A percentile compares a stretch with the other conserved stretches of the same genome.
These are phyloP conservation scores for Gryganskiella cystojenkinii DNA, from an alignment of 192 early-diverging fungal genomes.

Conservation along the genomic window DNA sequence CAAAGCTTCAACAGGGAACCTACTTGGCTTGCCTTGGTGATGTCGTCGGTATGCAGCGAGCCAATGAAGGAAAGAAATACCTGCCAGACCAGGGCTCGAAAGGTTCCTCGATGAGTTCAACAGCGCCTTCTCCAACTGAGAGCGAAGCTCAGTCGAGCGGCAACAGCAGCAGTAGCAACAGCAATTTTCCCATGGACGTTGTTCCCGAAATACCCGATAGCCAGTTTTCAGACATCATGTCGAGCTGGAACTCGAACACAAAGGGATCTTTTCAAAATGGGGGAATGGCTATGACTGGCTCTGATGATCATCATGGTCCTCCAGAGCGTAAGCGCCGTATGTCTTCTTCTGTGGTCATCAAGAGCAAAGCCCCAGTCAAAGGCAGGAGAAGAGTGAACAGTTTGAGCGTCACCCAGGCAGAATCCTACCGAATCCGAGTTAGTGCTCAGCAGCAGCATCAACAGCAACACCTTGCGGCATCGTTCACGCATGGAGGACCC, in stretches of 20 bases:
- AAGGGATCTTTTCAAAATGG: constrained; percentile 28
- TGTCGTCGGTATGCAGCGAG: constrained; percentile 78
- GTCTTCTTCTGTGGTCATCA: constrained; percentile 54
- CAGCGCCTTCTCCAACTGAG: constrained; percentile 7
- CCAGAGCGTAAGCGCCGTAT: constrained; percentile 53
- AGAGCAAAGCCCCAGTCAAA: constrained; percentile 33
- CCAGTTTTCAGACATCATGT: neutral
- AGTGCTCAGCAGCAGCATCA: constrained; percentile 25
- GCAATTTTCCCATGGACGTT: constrained; percentile 39
- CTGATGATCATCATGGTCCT: neutral
- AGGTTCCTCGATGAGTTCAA: neutral
- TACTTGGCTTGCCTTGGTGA: constrained; percentile 83
- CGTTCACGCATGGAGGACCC: neutral
- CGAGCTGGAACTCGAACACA: too few relatives aligned
- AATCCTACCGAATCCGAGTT: constrained; percentile 43
- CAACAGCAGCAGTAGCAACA: constrained; percentile 8
- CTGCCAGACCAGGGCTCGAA: constrained; percentile 24
- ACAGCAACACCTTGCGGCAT: constrained; percentile 19
- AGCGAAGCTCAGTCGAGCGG: constrained; percentile 11
- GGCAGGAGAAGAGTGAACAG: constrained; percentile 65
- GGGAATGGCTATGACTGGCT: constrained; percentile 17
- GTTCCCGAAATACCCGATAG: constrained; percentile 40
- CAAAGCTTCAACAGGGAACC: constrained; percentile 60
- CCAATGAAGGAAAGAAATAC: constrained; percentile 63
- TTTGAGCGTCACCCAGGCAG: constrained; percentile 56